phyloP scores from a whole-genome alignment of 2,329 filamentous ascomycete species.

The Amphichorda felina region DNA sequence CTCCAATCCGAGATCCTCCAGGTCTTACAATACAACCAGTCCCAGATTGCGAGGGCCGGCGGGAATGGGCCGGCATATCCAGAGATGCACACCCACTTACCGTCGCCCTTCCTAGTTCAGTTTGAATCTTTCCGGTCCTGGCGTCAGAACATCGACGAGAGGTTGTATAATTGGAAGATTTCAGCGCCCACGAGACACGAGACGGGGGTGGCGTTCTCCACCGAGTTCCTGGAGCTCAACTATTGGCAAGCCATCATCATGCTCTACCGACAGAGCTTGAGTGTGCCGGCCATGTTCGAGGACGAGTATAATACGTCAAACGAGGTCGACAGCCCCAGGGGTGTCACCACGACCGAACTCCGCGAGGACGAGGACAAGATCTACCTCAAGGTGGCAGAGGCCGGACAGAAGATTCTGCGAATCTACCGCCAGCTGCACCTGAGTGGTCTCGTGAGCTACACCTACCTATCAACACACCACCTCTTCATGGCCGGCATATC shows the following conservation, averaged over 20 bases:
- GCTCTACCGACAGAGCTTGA: slow-evolving; percentile 83
- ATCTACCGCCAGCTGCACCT: slow-evolving; percentile 85
- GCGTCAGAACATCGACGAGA: slow-evolving; percentile 75
- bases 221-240: slow-evolving; percentile 85
- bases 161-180: slow-evolving; percentile 78
- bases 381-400: slow-evolving; percentile 89
- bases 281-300: slow-evolving; percentile 74
- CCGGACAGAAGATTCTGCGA: slow-evolving; percentile 83
- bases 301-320: slow-evolving; percentile 59
- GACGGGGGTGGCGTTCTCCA: slow-evolving; percentile 80
- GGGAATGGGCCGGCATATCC: slow-evolving; percentile 48
- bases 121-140: slow-evolving; percentile 82
- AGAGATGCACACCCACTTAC: slow-evolving; percentile 66
- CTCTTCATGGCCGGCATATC: slow-evolving; percentile 96
- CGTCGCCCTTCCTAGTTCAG: slow-evolving; percentile 72
- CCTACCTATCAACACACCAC: slow-evolving; percentile 89
- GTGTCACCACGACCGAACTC: slow-evolving; percentile 48
- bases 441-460: slow-evolving; percentile 86
- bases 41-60: slow-evolving; percentile 59
- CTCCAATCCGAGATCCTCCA: slow-evolving; percentile 93
- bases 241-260: slow-evolving; percentile 98
- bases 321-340: slow-evolving; percentile 50
- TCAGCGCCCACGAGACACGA: slow-evolving; percentile 65
- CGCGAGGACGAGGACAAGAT: slow-evolving; percentile 81
- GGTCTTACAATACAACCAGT: slow-evolving; percentile 85